phyloP scores from a whole-genome alignment of 2,329 filamentous ascomycete species.

The Hymenoscyphus repandus region DNA sequence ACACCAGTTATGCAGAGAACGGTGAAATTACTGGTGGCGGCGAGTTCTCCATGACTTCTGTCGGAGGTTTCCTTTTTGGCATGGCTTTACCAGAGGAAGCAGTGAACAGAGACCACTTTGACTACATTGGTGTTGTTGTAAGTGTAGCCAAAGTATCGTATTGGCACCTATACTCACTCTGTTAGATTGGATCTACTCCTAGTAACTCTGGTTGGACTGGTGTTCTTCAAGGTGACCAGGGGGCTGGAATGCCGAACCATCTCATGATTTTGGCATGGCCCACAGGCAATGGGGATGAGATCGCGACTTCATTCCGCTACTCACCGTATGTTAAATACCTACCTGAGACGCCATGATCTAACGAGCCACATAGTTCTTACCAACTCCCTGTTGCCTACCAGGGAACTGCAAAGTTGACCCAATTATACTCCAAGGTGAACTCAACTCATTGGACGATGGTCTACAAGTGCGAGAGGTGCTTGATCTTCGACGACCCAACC shows the following conservation, averaged over 20 bases:
- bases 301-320: conserved; percentile 54
- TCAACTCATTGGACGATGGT: conserved; percentile 55
- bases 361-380: conserved; percentile 42
- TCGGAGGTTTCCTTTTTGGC: conserved; percentile 47
- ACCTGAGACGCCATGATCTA: background rate
- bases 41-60: conserved; percentile 23
- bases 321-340: conserved; percentile 33
- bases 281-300: conserved; percentile 38
- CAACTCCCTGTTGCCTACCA: conserved; percentile 52
- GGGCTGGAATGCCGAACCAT: conserved; percentile 46
- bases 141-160: conserved; percentile 14
- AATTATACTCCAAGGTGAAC: conserved; percentile 54
- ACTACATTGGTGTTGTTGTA: conserved; percentile 57
- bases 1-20: conserved; percentile 41
- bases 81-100: conserved; percentile 48
- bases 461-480: conserved; percentile 59
- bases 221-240: conserved; percentile 46
- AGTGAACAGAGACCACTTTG: conserved; percentile 41
- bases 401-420: conserved; percentile 56
- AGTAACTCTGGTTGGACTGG: conserved; percentile 52
- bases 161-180: conserved; percentile 1
- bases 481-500: conserved; percentile 47
- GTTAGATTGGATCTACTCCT: conserved; percentile 37
- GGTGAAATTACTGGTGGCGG: conserved; percentile 33
- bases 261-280: conserved; percentile 56